Evolutionary conservation across 495 filamentous ascomycete genomes (phyloP), one percentile per base, ranked within the genome.

Genomic region (Trichoderma gamsii): DNA sequence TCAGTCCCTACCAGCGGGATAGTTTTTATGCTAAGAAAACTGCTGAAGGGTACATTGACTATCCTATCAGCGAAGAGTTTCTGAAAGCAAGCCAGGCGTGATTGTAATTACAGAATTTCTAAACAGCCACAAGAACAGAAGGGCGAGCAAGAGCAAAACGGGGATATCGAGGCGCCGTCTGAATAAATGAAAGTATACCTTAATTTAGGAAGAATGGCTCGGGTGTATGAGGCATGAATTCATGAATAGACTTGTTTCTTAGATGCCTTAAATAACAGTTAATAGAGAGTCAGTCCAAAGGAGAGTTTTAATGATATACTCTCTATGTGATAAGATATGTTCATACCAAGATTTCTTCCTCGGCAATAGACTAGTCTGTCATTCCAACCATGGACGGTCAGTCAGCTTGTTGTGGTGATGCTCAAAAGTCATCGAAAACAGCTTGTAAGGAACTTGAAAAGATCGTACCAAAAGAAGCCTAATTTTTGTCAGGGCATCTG

Each of bases 1-100:
- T 92, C 29, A 76, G 71, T 4, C 71, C 74, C 25, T 90, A 90
- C 73, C 75, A 90, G 66, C 76, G 88, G 4, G 73, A 78, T 0
- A 79, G 76, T 0, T 91, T 92, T 70, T 91, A 92, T 68, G 49
- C 74, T 2, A 73, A 70, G 0, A 75, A 79, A 66, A 68, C 78
- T 5, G 72, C 77, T 18, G 76, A 81, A 68, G 90, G 90, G 3
- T 92, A 89, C 71, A 79, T 77, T 16, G 87, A 89, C 72, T 90
- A 88, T 73, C 77, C 81, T 1, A 84, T 85, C 69, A 86, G 85
- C 23, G 41, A 49, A 64, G 67, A 72, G 11, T 61, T 23, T 61
- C n/a, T 61, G 29, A 29, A 29, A 1, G 29, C 29, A 29, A 29
- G 29, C 29, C 29, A 29, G 4, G 29, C 29, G 29, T 29, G 29